Evolutionary conservation across 1,284 basidiomycete species (phyloP).

Genomic region (Cryptococcus sp.): DNA sequence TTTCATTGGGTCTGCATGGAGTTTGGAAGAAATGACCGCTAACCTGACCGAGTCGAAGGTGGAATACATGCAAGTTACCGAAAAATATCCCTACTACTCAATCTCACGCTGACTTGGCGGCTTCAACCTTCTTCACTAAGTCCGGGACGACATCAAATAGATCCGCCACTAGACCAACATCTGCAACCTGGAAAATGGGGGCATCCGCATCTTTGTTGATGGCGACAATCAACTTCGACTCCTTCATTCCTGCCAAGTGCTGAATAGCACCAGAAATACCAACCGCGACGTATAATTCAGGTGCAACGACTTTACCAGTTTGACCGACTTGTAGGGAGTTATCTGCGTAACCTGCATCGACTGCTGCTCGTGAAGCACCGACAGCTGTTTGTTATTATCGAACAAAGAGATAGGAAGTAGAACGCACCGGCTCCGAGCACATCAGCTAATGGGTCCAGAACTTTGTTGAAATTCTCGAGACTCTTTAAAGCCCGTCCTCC

Average conservation of each 20-base stretch:
- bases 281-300: conserved; percentile 90
- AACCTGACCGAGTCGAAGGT: no score
- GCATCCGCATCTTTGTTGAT: conserved; percentile 99
- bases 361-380: conserved; percentile 93
- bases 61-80: no score
- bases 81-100: no score
- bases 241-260: conserved; percentile 99
- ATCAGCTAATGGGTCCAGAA: conserved; percentile 90
- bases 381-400: conserved; percentile 57
- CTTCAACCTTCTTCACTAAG: conserved; percentile 68
- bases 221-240: conserved; percentile 96
- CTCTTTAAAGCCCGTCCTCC: conserved; percentile 95
- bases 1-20: no score
- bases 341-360: conserved; percentile 97
- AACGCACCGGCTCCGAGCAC: conserved; percentile 66
- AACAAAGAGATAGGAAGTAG: background rate
- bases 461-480: conserved; percentile 82
- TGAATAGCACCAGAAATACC: conserved; percentile 99
- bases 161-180: conserved; percentile 89
- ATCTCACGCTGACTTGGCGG: conserved; percentile 24
- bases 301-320: conserved; percentile 94
- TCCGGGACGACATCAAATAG: conserved; percentile 84
- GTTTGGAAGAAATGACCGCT: no score
- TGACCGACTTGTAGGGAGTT: conserved; percentile 98
- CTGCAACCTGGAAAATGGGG: conserved; percentile 98